Evolutionary conservation across 768 basidiomycete genomes (phyloP).

Genomic region (Trametes maxima): DNA sequence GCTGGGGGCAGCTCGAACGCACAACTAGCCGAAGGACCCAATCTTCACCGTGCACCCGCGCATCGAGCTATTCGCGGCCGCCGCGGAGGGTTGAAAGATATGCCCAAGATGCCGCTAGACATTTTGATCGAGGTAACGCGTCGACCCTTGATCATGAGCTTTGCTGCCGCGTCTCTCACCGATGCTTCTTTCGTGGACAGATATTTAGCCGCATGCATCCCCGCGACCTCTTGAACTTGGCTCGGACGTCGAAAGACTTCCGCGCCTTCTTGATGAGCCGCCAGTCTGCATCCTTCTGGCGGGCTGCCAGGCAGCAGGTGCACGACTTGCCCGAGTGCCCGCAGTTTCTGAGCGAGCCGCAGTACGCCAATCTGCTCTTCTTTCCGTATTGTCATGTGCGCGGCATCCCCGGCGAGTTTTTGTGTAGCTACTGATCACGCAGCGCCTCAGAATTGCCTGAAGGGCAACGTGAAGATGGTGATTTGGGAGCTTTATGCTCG

Average conservation of each 20-base stretch:
- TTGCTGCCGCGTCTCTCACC: background rate
- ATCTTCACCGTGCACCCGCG: background rate
- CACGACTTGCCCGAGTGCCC: slow-evolving; percentile 12
- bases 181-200: background rate
- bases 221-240: slow-evolving; percentile 5
- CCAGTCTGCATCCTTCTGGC: background rate
- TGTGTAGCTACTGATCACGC: background rate
- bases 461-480: background rate
- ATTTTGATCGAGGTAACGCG: slow-evolving; percentile 9
- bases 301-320: background rate
- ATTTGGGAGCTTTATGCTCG: slow-evolving; percentile 2
- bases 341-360: slow-evolving; percentile 15
- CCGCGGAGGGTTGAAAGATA: slow-evolving; percentile 13
- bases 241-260: slow-evolving; percentile 8
- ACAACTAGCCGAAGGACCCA: background rate
- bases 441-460: slow-evolving; percentile 4
- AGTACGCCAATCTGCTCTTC: slow-evolving; percentile 27
- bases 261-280: slow-evolving; percentile 12
- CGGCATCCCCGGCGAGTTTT: background rate
- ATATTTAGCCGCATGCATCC: slow-evolving; percentile 11
- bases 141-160: background rate
- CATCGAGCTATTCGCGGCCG: slow-evolving; percentile 7
- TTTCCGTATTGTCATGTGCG: background rate
- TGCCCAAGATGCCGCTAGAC: slow-evolving; percentile 17
- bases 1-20: no score